These are phyloP conservation scores for apple (Malus domestica) DNA, from an alignment of 306 rosid genomes.

Conservation along the genomic window ASM211411v1 NC_041793.1:30830501-30831000, in stretches of 20 bases:
- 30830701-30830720: slow-evolving; percentile 90
- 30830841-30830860: slow-evolving; percentile 94
- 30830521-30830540: slow-evolving; percentile 95
- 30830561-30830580: slow-evolving; percentile 90
- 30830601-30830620: slow-evolving; percentile 91
- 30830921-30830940: slow-evolving; percentile 97
- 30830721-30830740: not conserved
- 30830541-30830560: slow-evolving; percentile 90
- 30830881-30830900: slow-evolving; percentile 96
- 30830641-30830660: slow-evolving; percentile 87
- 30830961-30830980: not conserved
- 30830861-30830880: slow-evolving; percentile 86
- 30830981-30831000: not conserved
- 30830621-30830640: slow-evolving; percentile 78
- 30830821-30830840: slow-evolving; percentile 62
- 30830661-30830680: slow-evolving; percentile 88
- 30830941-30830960: not conserved
- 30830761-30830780: no score
- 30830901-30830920: slow-evolving; percentile 93
- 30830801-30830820: not conserved
- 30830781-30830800: not conserved
- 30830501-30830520: slow-evolving; percentile 87
- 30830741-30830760: not conserved
- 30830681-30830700: slow-evolving; percentile 88
- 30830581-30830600: slow-evolving; percentile 70